Evolutionary conservation across 345 rosid species (phyloP), one percentile per base, ranked within the genome.

Genomic region (Salix viminalis): DNA sequence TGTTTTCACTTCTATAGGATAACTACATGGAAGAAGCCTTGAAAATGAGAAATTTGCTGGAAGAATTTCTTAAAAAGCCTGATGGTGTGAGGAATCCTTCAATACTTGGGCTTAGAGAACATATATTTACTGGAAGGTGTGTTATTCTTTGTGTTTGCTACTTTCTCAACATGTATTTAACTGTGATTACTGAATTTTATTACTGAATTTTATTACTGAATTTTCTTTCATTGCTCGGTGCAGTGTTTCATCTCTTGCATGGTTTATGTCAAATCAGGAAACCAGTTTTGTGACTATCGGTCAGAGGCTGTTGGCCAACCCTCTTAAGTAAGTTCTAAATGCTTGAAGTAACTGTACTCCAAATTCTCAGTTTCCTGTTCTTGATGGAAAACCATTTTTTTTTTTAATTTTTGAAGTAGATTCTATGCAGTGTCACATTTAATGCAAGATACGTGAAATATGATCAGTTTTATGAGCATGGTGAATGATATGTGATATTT

Each of bases 201-300:
- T 11, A 50, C 37, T 48, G 54, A n/a, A n/a, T n/a, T n/a, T n/a
- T n/a, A 30, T 74, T 11, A 52, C 37, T 48, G 54, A 23, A 34
- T n/a, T 46, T 81, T 15, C 66, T 39, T 79, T 79, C 65, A 36
- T 24, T 64, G 9, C 65, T 73, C 61, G 79, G 72, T 86, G 84
- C 92, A 96, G 99, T 83, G 99, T 96, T 82, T 96, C 99, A 52
- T 96, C 99, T 75, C 98, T 96, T 67, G 99, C 99, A 21, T 96
- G 99, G 99, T 94, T 96, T 83, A 94, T 96, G 98, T 96, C 99
- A 72, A 94, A 92, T 91, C 99, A 94, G 89, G 99, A 96, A 84
- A 96, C 95, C 24, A 96, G 99, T 84, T 96, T 96, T 84, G 98
- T 94, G 60, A 96, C 99, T 37, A 96, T 96, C 73, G 98, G 98